phyloP scores from a whole-genome alignment of 768 basidiomycete genomes.

The Kwoniella sp. region DNA sequence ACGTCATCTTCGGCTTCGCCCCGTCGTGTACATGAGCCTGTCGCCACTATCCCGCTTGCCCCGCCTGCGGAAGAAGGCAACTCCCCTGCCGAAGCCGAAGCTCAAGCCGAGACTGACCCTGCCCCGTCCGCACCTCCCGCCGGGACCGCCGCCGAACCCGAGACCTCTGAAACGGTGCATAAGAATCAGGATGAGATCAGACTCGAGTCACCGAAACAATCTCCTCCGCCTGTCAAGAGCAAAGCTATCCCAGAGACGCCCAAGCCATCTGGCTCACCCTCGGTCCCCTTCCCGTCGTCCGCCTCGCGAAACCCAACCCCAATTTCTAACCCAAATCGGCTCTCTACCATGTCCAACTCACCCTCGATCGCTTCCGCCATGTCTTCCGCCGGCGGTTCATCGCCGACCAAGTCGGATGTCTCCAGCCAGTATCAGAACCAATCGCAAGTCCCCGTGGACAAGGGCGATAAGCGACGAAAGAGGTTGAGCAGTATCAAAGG shows the following conservation, averaged over 20 bases:
- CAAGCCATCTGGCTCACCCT: constrained; percentile 2
- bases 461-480: constrained; percentile 43
- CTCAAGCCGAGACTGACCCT: neutral
- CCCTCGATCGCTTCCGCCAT: constrained; percentile 19
- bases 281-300: constrained; percentile 24
- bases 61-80: neutral
- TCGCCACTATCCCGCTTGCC: neutral
- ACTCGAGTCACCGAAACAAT: neutral
- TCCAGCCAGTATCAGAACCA: constrained; percentile 3
- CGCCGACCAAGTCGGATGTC: neutral
- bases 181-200: neutral
- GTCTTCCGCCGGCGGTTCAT: constrained; percentile 20
- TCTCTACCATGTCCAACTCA: constrained; percentile 23
- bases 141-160: neutral
- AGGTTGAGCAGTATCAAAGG: constrained; percentile 45
- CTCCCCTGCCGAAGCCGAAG: neutral
- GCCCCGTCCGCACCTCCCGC: neutral
- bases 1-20: neutral
- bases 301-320: constrained; percentile 9
- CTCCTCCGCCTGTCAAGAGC: constrained; percentile 7
- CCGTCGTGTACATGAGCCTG: neutral
- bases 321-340: constrained; percentile 18
- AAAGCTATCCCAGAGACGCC: constrained; percentile 10
- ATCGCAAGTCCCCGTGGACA: constrained; percentile 14
- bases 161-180: too few species aligned